These are phyloP conservation scores for Botrytis tulipae DNA, from an alignment of 2,329 filamentous ascomycete genomes.

Conservation along the genomic window DNA sequence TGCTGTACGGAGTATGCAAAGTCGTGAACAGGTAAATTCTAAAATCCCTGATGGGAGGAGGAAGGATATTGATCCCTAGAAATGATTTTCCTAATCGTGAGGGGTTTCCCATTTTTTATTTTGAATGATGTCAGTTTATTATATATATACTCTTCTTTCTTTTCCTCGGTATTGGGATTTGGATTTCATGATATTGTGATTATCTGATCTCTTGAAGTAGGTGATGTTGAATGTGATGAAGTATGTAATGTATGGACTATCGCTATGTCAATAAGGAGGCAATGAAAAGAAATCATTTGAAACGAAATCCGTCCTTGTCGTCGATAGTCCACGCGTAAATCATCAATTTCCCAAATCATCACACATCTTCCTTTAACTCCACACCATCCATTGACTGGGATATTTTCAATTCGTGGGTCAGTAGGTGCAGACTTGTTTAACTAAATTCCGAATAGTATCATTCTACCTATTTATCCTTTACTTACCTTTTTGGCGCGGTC, in stretches of 20 bases:
- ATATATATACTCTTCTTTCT: not conserved
- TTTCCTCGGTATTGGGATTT: not conserved
- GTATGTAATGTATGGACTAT: not conserved
- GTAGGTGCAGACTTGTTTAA: not conserved
- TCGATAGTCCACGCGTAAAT: not conserved
- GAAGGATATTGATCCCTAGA: not conserved
- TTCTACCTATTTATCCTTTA: slow-evolving; percentile 1
- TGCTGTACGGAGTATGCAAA: not conserved
- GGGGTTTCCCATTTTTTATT: not conserved
- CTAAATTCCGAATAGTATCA: not conserved
- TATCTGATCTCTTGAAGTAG: not conserved
- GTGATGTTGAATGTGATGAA: not conserved
- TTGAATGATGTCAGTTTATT: slow-evolving; percentile 1
- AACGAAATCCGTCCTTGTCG: not conserved
- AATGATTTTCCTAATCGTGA: not conserved
- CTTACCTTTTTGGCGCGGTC: not conserved
- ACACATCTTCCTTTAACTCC: not conserved
- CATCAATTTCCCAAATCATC: not conserved
- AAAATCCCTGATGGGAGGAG: not conserved
- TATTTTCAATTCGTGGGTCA: not conserved
- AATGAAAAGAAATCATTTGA: not conserved
- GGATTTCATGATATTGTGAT: not conserved
- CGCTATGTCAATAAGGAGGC: no score
- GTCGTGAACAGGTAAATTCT: not conserved
- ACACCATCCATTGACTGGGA: not conserved